These are phyloP conservation scores for Naganishia sp. DNA, from an alignment of 1,284 basidiomycete species.

Conservation along the genomic window DNA sequence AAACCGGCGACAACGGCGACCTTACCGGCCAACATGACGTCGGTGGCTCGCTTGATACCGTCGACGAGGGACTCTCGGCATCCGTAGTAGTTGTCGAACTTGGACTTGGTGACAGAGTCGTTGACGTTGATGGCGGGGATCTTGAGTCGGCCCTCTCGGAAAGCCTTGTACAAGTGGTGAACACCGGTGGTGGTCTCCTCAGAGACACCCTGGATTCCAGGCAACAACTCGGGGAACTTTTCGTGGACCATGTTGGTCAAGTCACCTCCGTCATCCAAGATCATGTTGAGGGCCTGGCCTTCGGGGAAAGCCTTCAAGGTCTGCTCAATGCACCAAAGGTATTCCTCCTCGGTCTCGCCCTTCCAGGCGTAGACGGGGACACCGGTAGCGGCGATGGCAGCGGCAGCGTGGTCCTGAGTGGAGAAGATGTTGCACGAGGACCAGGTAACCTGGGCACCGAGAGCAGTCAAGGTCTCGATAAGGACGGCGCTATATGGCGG, in stretches of 20 bases:
- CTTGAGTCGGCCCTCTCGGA: conserved; percentile 94
- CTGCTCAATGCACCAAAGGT: conserved; percentile 97
- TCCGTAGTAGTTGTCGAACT: conserved; percentile 87
- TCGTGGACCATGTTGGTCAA: conserved; percentile 93
- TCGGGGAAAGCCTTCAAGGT: conserved; percentile 70
- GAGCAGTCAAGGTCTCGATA: conserved; percentile 90
- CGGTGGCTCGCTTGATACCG: conserved; percentile 99
- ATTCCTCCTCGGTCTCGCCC: conserved; percentile 99
- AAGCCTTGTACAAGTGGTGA: conserved; percentile 97
- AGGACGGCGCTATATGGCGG: conserved; percentile 65
- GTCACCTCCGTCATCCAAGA: conserved; percentile 98
- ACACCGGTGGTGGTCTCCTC: conserved; percentile 99
- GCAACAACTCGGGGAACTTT: conserved; percentile 87
- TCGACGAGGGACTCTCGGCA: conserved; percentile 99
- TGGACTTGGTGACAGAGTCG: conserved; percentile 99
- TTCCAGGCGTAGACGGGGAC: conserved; percentile 99
- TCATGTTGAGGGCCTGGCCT: conserved; percentile 93
- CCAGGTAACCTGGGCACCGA: conserved; percentile 98
- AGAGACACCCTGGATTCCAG: conserved; percentile 85
- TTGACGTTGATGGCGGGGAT: conserved; percentile 99
- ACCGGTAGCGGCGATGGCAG: conserved; percentile 96
- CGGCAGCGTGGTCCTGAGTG: conserved; percentile 97
- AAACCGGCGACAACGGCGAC: conserved; percentile 98
- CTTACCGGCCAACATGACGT: conserved; percentile 99
- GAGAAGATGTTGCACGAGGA: conserved; percentile 99